phyloP scores from a whole-genome alignment of 306 rosid species.

The Abrus pulchellus region DNA sequence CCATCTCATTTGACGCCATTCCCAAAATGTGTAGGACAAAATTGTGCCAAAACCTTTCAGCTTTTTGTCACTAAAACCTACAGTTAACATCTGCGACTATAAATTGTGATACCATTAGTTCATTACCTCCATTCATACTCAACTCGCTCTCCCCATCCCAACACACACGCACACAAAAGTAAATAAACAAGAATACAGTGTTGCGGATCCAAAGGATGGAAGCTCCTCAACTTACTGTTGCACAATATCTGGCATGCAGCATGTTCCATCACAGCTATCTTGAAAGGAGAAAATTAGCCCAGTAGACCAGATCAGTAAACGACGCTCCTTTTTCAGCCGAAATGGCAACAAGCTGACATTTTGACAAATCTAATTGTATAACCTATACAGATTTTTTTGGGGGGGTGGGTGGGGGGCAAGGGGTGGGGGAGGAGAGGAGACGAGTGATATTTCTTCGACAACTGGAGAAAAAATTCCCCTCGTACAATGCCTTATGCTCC shows the following conservation, averaged over 20 bases:
- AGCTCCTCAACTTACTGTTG: constrained; percentile 39
- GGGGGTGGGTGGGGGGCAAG: constrained; percentile 30
- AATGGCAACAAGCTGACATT: constrained; percentile 51
- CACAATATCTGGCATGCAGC: constrained; percentile 41
- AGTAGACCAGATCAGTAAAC: constrained; percentile 39
- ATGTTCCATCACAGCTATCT: constrained; percentile 46
- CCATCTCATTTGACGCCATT: constrained; percentile 39
- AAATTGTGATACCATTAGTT: constrained; percentile 32
- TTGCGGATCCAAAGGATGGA: constrained; percentile 42
- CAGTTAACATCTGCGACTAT: constrained; percentile 46
- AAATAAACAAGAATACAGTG: constrained; percentile 24
- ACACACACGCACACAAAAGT: not conserved
- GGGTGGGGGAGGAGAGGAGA: constrained; percentile 19
- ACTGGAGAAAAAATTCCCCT: constrained; percentile 52
- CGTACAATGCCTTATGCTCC: constrained; percentile 53
- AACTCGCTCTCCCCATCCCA: constrained; percentile 38
- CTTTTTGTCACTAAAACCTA: constrained; percentile 44
- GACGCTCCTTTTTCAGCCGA: constrained; percentile 36
- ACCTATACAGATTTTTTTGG: constrained; percentile 60
- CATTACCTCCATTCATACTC: constrained; percentile 28
- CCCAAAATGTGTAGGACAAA: constrained; percentile 48
- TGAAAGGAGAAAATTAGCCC: constrained; percentile 32
- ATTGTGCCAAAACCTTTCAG: constrained; percentile 56
- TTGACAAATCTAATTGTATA: constrained; percentile 45
- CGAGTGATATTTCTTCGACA: constrained; percentile 46